Evolutionary conservation across 2,329 filamentous ascomycete species (phyloP), one percentile per base, ranked within the genome.

Genomic region (Trichophyton benhamiae): DNA sequence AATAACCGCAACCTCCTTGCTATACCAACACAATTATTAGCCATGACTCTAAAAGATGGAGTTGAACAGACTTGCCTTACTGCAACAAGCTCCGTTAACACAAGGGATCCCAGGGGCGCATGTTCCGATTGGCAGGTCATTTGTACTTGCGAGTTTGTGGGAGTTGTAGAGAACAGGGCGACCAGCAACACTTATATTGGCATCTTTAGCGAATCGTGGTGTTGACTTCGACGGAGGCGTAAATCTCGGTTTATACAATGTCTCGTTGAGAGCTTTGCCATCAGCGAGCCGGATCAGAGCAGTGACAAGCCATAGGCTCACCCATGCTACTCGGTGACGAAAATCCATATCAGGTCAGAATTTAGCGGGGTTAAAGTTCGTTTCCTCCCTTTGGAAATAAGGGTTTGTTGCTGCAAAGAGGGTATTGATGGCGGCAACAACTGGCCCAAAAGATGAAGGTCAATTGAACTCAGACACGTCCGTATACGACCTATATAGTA

Each of bases 1-100:
- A 65, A 57, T 59, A 69, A 3, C 67, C 65, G 49, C 67, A 68
- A 38, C 38, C 11, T 42, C 38, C 38, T 42, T 42, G 9, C 38
- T 42, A n/a, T 42, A n/a, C 15, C 15, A 1, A 30, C 27, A 30
- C 38, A 42, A 42, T 13, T 5, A 42, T 42, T 42, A 42, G 38
- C 13, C 2, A n/a, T 13, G 38, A n/a, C 38, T 42, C 11, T 42
- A 42, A n/a, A 42, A 42, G 11, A 42, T 42, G 13, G 15, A 42
- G 38, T 42, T 2, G 38, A 42, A 42, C 15, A 17, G 57, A 7
- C 58, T 61, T 42, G n/a, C 48, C 3, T 46, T 41, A 13, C 62
- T 59, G n/a, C 58, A 61, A 52, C 61, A 64, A 20, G 38, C 38
- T 42, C 38, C 38, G 38, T 42, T 42, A 42, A 42, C 15, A 11